Conservation (phyloP, 2,329 filamentous ascomycete species). For the Fusarium sororula region DNA sequence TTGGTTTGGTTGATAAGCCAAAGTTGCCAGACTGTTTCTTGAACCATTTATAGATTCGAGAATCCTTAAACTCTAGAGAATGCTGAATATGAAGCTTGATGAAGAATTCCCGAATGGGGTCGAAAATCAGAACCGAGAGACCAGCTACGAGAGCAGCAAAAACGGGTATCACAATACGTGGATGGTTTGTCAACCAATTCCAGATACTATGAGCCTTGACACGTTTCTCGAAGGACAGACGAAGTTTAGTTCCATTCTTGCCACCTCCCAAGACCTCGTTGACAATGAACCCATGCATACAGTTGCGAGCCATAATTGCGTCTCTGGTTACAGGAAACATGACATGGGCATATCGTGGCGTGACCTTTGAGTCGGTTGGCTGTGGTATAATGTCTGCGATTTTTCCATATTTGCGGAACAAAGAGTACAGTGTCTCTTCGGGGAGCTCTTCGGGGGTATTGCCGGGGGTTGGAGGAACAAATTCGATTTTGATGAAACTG, state of each 20-base stretch:
- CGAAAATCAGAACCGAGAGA: slow-evolving; percentile 88
- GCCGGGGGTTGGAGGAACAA: slow-evolving; percentile 78
- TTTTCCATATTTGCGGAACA: slow-evolving; percentile 92
- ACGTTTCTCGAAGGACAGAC: slow-evolving; percentile 84
- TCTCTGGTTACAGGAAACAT: slow-evolving; percentile 79
- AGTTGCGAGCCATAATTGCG: slow-evolving; percentile 90
- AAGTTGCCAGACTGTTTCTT: slow-evolving; percentile 69
- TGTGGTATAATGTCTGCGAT: slow-evolving; percentile 86
- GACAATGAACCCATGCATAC: slow-evolving; percentile 85
- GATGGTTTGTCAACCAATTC: slow-evolving; percentile 88
- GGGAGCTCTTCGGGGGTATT: slow-evolving; percentile 78
- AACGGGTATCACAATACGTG: slow-evolving; percentile 85
- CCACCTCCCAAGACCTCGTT: slow-evolving; percentile 76
- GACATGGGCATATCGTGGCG: slow-evolving; percentile 82
- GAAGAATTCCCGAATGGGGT: slow-evolving; percentile 93
- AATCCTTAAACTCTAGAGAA: slow-evolving; percentile 78
- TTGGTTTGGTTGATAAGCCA: slow-evolving; percentile 65
- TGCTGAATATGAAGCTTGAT: slow-evolving; percentile 88
- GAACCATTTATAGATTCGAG: slow-evolving; percentile 81
- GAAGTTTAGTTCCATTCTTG: slow-evolving; percentile 77
- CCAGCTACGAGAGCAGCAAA: slow-evolving; percentile 83
- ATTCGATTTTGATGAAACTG: slow-evolving; percentile 81
- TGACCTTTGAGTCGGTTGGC: slow-evolving; percentile 83
- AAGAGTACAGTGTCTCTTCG: slow-evolving; percentile 84
- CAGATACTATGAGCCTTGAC: slow-evolving; percentile 81